These are phyloP conservation scores for Tuber magnatum DNA, from an alignment of 495 filamentous ascomycete genomes.

Conservation along the genomic window DNA sequence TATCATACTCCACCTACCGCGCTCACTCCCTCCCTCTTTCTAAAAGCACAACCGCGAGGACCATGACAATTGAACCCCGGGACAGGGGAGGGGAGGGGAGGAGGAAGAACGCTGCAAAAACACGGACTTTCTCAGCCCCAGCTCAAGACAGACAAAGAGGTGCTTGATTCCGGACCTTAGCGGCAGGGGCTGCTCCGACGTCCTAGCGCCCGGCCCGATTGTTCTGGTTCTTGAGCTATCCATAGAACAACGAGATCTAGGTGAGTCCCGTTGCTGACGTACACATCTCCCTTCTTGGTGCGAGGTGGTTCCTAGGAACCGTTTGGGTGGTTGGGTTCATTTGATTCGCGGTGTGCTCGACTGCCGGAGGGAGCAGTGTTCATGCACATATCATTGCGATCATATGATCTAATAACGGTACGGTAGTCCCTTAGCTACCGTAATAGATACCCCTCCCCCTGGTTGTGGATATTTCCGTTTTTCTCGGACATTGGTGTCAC, in stretches of 20 bases:
- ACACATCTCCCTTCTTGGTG: not conserved
- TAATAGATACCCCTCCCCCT: not conserved
- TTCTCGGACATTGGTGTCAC: not conserved
- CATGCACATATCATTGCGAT: not conserved
- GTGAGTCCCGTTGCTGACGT: not conserved
- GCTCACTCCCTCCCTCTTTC: not conserved
- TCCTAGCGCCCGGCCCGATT: not conserved
- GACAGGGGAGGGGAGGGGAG: no score
- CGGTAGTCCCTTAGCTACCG: not conserved
- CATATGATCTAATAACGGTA: not conserved
- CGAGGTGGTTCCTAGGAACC: not conserved
- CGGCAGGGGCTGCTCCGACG: not conserved
- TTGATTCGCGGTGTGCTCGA: not conserved
- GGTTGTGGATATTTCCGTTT: not conserved
- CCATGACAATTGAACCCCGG: not conserved
- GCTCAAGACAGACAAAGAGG: not conserved
- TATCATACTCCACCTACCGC: not conserved
- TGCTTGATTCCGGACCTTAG: not conserved
- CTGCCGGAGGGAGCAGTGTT: not conserved
- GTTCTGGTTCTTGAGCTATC: not conserved
- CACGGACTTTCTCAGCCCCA: not conserved
- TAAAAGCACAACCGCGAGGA: not conserved
- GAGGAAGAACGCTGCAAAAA: not conserved
- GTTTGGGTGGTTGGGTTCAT: not conserved
- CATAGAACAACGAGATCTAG: not conserved